Conservation (phyloP, 345 rosid species). For the Dimocarpus longan region DNA sequence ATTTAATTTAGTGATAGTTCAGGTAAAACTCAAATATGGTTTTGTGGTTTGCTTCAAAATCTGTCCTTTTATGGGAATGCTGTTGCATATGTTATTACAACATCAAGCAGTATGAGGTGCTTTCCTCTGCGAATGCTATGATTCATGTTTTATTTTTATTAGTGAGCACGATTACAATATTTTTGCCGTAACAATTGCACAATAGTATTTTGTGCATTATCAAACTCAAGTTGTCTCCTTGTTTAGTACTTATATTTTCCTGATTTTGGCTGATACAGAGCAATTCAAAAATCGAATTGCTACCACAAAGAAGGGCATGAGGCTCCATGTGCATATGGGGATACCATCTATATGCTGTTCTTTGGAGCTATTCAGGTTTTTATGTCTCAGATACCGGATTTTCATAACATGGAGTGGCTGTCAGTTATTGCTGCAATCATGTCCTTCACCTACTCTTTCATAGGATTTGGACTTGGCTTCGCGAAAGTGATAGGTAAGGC, state of each 20-base stretch:
- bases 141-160: not conserved
- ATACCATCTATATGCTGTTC: constrained; percentile 34
- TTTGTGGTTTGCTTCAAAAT: constrained; percentile 66
- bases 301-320: constrained; percentile 51
- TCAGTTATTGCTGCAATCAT: constrained; percentile 46
- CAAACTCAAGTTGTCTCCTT: not conserved
- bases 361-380: constrained; percentile 46
- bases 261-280: constrained; percentile 32
- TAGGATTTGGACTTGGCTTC: constrained; percentile 51
- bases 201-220: not conserved
- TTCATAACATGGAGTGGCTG: constrained; percentile 51
- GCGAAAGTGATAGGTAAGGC: constrained; percentile 42
- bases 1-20: constrained; percentile 32
- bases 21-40: constrained; percentile 50
- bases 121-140: constrained; percentile 11
- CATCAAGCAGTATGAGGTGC: constrained; percentile 69
- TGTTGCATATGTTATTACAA: constrained; percentile 67
- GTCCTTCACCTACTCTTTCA: constrained; percentile 50
- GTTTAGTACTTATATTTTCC: not conserved
- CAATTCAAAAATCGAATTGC: constrained; percentile 50
- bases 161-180: not conserved
- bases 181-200: not conserved
- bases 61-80: constrained; percentile 45
- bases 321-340: constrained; percentile 40
- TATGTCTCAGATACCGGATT: constrained; percentile 47